These are phyloP conservation scores for Xylaria intraflava DNA, from an alignment of 495 filamentous ascomycete genomes.

Conservation along the genomic window DNA sequence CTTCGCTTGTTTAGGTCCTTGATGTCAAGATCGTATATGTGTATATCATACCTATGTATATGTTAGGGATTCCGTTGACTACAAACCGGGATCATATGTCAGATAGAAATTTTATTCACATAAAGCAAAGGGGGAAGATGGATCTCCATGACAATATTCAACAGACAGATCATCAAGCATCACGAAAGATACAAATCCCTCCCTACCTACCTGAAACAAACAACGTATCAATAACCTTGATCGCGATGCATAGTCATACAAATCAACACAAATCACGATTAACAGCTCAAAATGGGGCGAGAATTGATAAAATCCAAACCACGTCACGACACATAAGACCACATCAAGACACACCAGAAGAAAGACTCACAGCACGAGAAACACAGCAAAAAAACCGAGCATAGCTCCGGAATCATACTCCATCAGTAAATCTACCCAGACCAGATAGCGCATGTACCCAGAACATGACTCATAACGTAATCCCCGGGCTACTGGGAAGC, in stretches of 20 bases:
- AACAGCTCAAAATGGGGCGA: conserved; percentile 7
- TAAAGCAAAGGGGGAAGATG: no score
- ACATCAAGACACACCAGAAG: conserved; percentile 8
- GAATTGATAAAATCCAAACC: no score
- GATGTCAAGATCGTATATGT: no score
- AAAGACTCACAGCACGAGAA: conserved; percentile 10
- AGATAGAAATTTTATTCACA: no score
- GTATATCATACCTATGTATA: no score
- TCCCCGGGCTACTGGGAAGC: conserved; percentile 4
- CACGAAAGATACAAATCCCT: conserved; percentile 6
- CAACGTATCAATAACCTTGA: conserved; percentile 13
- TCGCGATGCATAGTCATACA: conserved; percentile 8
- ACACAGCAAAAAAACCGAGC: not conserved
- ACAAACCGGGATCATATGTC: no score
- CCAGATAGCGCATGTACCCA: not conserved
- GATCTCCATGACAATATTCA: conserved; percentile 1
- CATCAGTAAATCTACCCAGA: not conserved
- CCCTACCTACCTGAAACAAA: not conserved
- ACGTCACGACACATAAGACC: no score
- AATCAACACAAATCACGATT: conserved; percentile 12
- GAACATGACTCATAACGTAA: not conserved
- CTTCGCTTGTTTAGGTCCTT: no score
- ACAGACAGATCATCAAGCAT: not conserved
- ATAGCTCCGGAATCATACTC: not conserved
- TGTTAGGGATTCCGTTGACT: no score